These are phyloP conservation scores for Ascomycota sp. DNA, from an alignment of 2,329 filamentous ascomycete species.

Conservation along the genomic window DNA sequence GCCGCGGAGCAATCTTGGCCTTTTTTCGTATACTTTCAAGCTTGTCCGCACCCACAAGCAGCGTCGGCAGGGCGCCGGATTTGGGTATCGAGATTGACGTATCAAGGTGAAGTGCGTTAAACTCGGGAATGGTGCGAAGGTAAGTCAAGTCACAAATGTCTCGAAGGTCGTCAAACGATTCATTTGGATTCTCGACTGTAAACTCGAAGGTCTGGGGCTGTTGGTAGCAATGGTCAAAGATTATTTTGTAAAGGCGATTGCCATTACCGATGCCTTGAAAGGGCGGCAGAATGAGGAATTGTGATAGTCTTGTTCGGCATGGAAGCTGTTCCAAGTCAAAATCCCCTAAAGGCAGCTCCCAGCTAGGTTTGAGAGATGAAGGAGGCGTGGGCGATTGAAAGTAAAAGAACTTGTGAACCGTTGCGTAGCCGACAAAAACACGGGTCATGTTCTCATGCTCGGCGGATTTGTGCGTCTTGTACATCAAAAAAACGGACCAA, in stretches of 20 bases:
- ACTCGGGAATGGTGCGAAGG: slow-evolving; percentile 37
- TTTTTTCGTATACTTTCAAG: slow-evolving; percentile 36
- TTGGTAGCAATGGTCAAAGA: slow-evolving; percentile 50
- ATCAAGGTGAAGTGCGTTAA: slow-evolving; percentile 35
- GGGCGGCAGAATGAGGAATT: slow-evolving; percentile 78
- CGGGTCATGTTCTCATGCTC: slow-evolving; percentile 34
- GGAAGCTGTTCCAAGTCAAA: slow-evolving; percentile 40
- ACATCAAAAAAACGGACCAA: slow-evolving; percentile 86
- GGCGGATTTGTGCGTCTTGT: slow-evolving; percentile 35
- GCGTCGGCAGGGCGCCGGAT: slow-evolving; percentile 22
- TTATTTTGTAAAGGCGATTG: slow-evolving; percentile 56
- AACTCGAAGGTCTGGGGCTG: slow-evolving; percentile 57
- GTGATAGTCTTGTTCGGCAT: slow-evolving; percentile 68
- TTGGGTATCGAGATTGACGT: slow-evolving; percentile 26
- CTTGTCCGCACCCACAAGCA: slow-evolving; percentile 36
- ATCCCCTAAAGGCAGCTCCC: slow-evolving; percentile 23
- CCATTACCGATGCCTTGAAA: slow-evolving; percentile 71
- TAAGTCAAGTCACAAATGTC: slow-evolving; percentile 53
- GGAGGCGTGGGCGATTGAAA: slow-evolving; percentile 29
- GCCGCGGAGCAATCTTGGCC: slow-evolving; percentile 55
- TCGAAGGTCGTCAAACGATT: slow-evolving; percentile 61
- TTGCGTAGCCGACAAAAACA: slow-evolving; percentile 72
- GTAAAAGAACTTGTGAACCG: slow-evolving; percentile 71
- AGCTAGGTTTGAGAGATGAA: slow-evolving; percentile 16
- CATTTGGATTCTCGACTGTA: slow-evolving; percentile 85